These are phyloP conservation scores for Jackrogersella multiformis DNA, from an alignment of 495 filamentous ascomycete genomes.

Conservation along the genomic window DNA sequence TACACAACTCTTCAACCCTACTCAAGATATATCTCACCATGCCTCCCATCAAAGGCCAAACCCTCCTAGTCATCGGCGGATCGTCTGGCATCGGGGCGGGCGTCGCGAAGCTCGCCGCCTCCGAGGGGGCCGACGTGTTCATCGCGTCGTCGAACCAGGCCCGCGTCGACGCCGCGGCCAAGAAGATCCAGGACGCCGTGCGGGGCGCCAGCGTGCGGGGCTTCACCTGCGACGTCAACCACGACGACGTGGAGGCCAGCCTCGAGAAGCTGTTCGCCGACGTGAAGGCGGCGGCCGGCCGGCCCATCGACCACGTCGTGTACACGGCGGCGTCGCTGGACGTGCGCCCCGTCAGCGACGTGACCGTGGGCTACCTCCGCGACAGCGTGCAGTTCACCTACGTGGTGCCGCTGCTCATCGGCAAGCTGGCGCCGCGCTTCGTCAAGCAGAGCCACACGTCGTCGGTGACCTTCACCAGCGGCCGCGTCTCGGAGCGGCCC, in stretches of 20 bases:
- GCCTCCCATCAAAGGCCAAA: slow-evolving; percentile 35
- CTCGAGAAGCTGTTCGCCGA: slow-evolving; percentile 56
- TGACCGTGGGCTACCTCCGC: slow-evolving; percentile 48
- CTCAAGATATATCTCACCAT: slow-evolving; percentile 27
- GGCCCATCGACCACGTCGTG: slow-evolving; percentile 64
- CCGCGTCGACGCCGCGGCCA: slow-evolving; percentile 46
- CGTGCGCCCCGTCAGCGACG: slow-evolving; percentile 48
- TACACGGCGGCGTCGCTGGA: slow-evolving; percentile 60
- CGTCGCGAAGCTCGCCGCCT: slow-evolving; percentile 56
- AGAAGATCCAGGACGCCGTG: slow-evolving; percentile 46
- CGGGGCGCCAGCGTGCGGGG: slow-evolving; percentile 48
- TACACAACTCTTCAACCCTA: no score
- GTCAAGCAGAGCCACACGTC: slow-evolving; percentile 47
- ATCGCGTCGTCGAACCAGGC: slow-evolving; percentile 57
- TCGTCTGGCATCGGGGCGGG: slow-evolving; percentile 61
- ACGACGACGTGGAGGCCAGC: slow-evolving; percentile 54
- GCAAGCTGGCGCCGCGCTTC: slow-evolving; percentile 58
- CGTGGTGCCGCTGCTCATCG: slow-evolving; percentile 57
- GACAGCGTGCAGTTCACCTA: slow-evolving; percentile 55
- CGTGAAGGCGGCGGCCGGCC: slow-evolving; percentile 18
- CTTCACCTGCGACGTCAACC: slow-evolving; percentile 57
- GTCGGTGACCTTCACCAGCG: slow-evolving; percentile 63
- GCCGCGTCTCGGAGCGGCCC: slow-evolving; percentile 52
- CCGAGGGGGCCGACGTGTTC: slow-evolving; percentile 55
- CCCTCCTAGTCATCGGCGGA: slow-evolving; percentile 59